Evolutionary conservation across 2,329 filamentous ascomycete species (phyloP).

Genomic region (Fusarium virguliforme): DNA sequence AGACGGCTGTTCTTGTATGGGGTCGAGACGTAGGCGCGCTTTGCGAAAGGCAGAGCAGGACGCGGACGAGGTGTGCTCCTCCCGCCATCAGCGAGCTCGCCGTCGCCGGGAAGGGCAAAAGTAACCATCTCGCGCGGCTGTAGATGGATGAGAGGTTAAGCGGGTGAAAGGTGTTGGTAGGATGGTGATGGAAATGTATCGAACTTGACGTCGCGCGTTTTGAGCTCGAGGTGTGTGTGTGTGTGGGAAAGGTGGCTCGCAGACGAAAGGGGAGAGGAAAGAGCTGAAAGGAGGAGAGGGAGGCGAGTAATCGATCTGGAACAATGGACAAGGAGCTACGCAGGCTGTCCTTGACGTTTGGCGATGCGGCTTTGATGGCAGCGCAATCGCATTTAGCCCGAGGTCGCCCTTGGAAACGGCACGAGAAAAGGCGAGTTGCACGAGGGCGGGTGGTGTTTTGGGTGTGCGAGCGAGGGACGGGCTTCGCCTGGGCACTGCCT

Average conservation of each 20-base stretch:
- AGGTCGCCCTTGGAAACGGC: constrained; percentile 53
- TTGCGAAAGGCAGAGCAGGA: constrained; percentile 62
- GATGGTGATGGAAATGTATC: constrained; percentile 32
- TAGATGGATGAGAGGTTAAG: constrained; percentile 17
- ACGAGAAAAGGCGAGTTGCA: constrained; percentile 50
- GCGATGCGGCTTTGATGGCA: constrained; percentile 50
- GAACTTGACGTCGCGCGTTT: constrained; percentile 39
- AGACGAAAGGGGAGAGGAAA: constrained; percentile 19
- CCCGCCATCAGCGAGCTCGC: constrained; percentile 51
- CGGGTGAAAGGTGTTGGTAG: constrained; percentile 20
- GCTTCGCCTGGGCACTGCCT: constrained; percentile 28
- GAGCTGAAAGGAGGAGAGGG: constrained; percentile 24
- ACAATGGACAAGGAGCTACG: constrained; percentile 37
- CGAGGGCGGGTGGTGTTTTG: constrained; percentile 48
- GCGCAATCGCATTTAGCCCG: constrained; percentile 51
- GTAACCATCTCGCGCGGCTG: constrained; percentile 56
- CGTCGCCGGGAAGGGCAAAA: constrained; percentile 59
- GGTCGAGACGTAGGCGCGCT: constrained; percentile 60
- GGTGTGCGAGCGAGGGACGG: constrained; percentile 41
- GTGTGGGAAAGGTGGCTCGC: constrained; percentile 16
- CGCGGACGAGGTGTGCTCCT: constrained; percentile 59
- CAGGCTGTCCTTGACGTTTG: constrained; percentile 41
- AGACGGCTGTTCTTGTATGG: constrained; percentile 57
- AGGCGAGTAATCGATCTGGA: constrained; percentile 32
- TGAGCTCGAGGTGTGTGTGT: constrained; percentile 15